Evolutionary conservation across 78 protist species (phyloP).

Genomic region (Trichosphaerium sp.): DNA sequence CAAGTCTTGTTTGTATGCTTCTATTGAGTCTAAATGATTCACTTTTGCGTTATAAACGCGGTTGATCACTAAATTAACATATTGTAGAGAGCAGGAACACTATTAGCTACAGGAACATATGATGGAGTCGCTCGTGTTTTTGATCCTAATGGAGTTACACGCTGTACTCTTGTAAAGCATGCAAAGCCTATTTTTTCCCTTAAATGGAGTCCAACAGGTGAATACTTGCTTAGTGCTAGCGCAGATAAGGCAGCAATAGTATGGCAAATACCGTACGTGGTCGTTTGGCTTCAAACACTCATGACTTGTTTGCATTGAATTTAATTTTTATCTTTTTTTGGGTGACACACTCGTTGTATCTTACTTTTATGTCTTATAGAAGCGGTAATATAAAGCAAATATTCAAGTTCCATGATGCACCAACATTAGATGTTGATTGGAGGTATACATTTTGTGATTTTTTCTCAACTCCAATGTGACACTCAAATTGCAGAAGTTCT

Average conservation of each 20-base stretch:
- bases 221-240: constrained; percentile 62
- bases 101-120: constrained; percentile 87
- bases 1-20: too few relatives aligned
- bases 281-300: background rate
- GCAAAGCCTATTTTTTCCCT: constrained; percentile 79
- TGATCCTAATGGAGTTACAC: constrained; percentile 50
- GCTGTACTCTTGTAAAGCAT: constrained; percentile 47
- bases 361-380: background rate
- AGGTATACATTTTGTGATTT: constrained; percentile 1
- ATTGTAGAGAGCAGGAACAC: constrained; percentile 52
- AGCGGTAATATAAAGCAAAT: constrained; percentile 58
- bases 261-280: constrained; percentile 62
- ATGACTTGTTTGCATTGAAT: background rate
- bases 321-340: background rate
- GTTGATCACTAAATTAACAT: too few relatives aligned
- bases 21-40: too few relatives aligned
- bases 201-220: constrained; percentile 78
- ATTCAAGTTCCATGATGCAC: constrained; percentile 69
- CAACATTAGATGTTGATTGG: constrained; percentile 92
- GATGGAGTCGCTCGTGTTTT: constrained; percentile 86
- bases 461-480: background rate
- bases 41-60: too few relatives aligned
- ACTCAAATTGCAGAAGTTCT: background rate
- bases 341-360: background rate
- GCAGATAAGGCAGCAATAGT: constrained; percentile 82